Evolutionary conservation across 768 basidiomycete species (phyloP), one percentile per base, ranked within the genome.

Genomic region (Collybia sp.): DNA sequence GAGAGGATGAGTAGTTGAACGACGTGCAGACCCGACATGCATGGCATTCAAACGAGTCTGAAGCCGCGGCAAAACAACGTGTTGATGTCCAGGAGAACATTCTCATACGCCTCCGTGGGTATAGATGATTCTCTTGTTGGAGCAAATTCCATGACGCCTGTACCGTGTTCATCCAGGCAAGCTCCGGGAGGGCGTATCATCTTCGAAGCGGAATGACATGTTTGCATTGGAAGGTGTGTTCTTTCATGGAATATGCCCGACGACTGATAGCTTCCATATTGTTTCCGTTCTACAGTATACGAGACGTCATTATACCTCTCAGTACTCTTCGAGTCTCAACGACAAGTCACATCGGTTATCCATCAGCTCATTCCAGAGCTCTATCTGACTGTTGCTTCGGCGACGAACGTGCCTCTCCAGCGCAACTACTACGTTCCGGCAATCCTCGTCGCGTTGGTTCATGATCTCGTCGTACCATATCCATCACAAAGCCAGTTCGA

Each of bases 251-350:
- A n/a, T 17, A 2, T 13, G 30, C 30, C 15, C 34, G 37, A 8
- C 25, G 20, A 20, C 19, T 13, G 43, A 19, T 44, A n/a, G 36
- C 33, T 45, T 34, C 13, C 41, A 15, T 44, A 41, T n/a, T 41
- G 18, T 40, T 12, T 19, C 16, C 8, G 13, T 45, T 20, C 43
- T 16, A 15, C 55, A 89, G 88, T 77, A 1, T 88, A 87, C 58
- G 83, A 90, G 64, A 85, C 77, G 3, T 90, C 88, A 0, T 67
- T 88, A 16, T 77, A 73, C 59, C 70, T 88, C 25, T 74, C 85
- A 18, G 66, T 78, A 19, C 52, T 86, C 25, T 89, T 88, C 65
- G 69, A 74, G 40, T 77, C 77, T 1, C 71, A 79, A 0, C 69
- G 71, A 33, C 85, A 89, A 62, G 77, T 79, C 3, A 73, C 74